Percentiles rank a stretch among this genome's conserved stretches.
These are phyloP conservation scores for Suillus brevipes DNA, from an alignment of 768 basidiomycete genomes.

Conservation along the genomic window DNA sequence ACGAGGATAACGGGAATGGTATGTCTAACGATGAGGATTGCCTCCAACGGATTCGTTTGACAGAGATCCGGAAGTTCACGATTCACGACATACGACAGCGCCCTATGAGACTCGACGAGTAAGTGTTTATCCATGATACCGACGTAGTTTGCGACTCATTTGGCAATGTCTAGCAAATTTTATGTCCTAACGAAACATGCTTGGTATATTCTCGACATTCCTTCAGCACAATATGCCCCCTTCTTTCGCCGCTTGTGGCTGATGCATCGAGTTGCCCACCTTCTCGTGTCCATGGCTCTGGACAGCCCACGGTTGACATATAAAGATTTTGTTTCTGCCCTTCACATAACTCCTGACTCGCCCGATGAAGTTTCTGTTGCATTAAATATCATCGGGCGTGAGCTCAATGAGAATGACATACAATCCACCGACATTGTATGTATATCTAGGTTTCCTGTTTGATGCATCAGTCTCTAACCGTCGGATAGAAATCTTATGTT, in stretches of 20 bases:
- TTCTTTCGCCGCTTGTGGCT: slow-evolving; percentile 51
- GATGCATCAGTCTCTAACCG: neutral
- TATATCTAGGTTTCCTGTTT: slow-evolving; percentile 13
- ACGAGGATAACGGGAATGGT: slow-evolving; percentile 13
- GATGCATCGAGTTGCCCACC: slow-evolving; percentile 49
- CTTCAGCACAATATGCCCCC: slow-evolving; percentile 45
- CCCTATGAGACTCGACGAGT: slow-evolving; percentile 45
- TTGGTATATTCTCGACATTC: slow-evolving; percentile 67
- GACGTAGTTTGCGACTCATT: neutral
- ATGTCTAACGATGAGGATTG: slow-evolving; percentile 8
- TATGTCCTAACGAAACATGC: slow-evolving; percentile 62
- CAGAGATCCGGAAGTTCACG: slow-evolving; percentile 47
- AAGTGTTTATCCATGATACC: slow-evolving; percentile 14
- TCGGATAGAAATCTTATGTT: slow-evolving; percentile 46
- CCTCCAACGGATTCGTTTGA: slow-evolving; percentile 38
- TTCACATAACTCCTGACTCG: slow-evolving; percentile 32
- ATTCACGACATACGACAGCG: slow-evolving; percentile 40
- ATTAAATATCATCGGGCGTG: slow-evolving; percentile 43
- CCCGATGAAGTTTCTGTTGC: slow-evolving; percentile 34
- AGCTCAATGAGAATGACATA: slow-evolving; percentile 43
- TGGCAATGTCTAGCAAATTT: slow-evolving; percentile 48
- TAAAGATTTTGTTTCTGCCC: slow-evolving; percentile 37
- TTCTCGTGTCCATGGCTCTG: slow-evolving; percentile 42
- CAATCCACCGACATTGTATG: slow-evolving; percentile 48
- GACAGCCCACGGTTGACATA: slow-evolving; percentile 38